Evolutionary conservation across 306 rosid species (phyloP).

Genomic region (Spatholobus suberectus): DNA sequence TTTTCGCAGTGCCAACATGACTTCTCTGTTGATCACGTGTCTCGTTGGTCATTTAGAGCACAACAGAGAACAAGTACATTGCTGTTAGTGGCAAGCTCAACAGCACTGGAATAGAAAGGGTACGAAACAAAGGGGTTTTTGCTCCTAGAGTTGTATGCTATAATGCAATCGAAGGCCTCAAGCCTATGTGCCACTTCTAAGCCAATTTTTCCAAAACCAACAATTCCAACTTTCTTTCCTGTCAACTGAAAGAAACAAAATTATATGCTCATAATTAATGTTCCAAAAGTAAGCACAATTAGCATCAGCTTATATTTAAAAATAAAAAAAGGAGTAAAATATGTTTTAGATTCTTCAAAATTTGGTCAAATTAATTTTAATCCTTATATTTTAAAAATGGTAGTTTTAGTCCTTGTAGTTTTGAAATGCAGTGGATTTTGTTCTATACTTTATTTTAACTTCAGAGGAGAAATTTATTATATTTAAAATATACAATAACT

Average conservation of each 20-base stretch:
- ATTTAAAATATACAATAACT: no score
- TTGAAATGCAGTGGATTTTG: no score
- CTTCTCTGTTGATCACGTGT: constrained; percentile 53
- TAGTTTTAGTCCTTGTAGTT: no score
- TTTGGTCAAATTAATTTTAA: no score
- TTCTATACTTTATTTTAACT: no score
- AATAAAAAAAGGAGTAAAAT: no score
- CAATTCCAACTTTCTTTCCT: constrained; percentile 56
- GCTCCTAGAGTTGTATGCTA: constrained; percentile 57
- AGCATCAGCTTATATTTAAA: no score
- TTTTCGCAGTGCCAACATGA: constrained; percentile 53
- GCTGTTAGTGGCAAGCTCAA: constrained; percentile 51
- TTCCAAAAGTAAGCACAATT: no score
- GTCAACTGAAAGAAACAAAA: constrained; percentile 47
- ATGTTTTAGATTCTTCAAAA: no score
- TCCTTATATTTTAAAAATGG: no score
- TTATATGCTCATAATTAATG: not conserved
- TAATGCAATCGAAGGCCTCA: constrained; percentile 52
- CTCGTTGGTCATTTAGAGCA: constrained; percentile 52
- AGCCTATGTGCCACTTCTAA: constrained; percentile 58
- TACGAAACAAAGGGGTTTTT: constrained; percentile 44
- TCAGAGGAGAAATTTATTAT: no score
- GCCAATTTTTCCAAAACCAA: constrained; percentile 67
- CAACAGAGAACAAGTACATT: constrained; percentile 57
- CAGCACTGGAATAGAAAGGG: constrained; percentile 45